Evolutionary conservation across 2,329 filamentous ascomycete species (phyloP), one percentile per base, ranked within the genome.

Genomic region (Alternaria gansuensis): DNA sequence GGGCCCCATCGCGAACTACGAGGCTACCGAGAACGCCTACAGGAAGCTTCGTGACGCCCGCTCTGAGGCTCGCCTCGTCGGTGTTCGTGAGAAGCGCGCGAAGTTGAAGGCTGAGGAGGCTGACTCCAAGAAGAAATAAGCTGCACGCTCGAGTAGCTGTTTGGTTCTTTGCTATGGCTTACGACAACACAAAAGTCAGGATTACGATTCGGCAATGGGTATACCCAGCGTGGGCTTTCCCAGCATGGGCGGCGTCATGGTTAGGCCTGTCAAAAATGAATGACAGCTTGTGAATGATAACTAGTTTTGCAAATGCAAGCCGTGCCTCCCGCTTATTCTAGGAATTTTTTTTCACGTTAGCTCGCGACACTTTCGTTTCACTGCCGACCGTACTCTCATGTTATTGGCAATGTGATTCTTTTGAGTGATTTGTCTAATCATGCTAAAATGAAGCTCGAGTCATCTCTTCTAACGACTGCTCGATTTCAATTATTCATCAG

Each of bases 41-140:
- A 85, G 85, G 79, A 90, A 88, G 78, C 88, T 99, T 80, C 91
- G 95, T 81, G 85, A 90, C 73, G 88, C 91, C 72, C 90, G 95
- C 83, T 88, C 88, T 80, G 91, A 96, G 78, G 88, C 90, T 77
- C 90, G 93, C 81, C 85, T 90, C 77, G 82, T 86, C 68, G 95
- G 95, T 83, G 86, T 86, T 78, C 89, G 93, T 81, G 93, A 96
- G 87, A 98, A 98, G 93, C 90, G 95, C 78, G 89, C 86, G 75
- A 91, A 90, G 87, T 91, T 92, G 76, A 94, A 90, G 85, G 90
- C 89, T 75, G 91, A 93, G 80, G 91, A 90, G 78, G 90, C 90
- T 80, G 85, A 84, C 78, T 77, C 82, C 70, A 87, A 88, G 82
- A 94, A 94, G 90, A 94, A 95, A 89, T 94, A 93, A 74, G 74